Evolutionary conservation across 2,329 filamentous ascomycete genomes (phyloP), one percentile per base, ranked within the genome.

Genomic region (Periconia digitata): DNA sequence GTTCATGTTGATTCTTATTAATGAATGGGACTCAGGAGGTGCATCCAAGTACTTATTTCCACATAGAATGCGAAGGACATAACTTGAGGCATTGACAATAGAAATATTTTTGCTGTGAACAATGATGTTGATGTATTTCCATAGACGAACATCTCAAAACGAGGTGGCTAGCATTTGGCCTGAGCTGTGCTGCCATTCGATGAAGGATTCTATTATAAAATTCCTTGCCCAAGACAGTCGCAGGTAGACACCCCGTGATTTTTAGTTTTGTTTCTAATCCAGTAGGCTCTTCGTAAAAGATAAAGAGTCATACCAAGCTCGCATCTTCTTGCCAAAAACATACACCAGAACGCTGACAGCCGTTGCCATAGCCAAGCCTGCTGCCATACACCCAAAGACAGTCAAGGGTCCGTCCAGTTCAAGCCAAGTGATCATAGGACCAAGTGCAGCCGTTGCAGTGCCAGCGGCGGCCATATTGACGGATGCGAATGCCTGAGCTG

Each of bases 311-410:
- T 53, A 55, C 52, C 50, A 55, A 15, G 52, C 52, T 10, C 52
- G 41, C 18, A 53, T 47, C 40, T 45, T 55, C 36, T 55, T 55
- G 12, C 53, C 53, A 39, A 48, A 55, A 1, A 55, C 38, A 34
- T 55, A 51, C 38, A 55, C 21, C 2, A 50, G 50, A 23, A 55
- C 23, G 17, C 46, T 39, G n/a, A 36, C 8, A 3, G 27, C 35
- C 0, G 50, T 49, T 12, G 46, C 42, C 13, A 43, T 40, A 2
- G 53, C 53, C 13, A 51, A 41, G 1, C 32, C 38, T 2, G 35
- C 29, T 6, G 47, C 50, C 36, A 55, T 38, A n/a, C 35, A 40
- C 12, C 42, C 37, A 32, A 49, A 49, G 27, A 49, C 29, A 10
- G 42, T 23, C 24, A 37, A 18, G 1, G 45, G 41, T 7, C 44